Evolutionary conservation across 2,329 filamentous ascomycete genomes (phyloP).

Genomic region (Claviceps lovelessii): DNA sequence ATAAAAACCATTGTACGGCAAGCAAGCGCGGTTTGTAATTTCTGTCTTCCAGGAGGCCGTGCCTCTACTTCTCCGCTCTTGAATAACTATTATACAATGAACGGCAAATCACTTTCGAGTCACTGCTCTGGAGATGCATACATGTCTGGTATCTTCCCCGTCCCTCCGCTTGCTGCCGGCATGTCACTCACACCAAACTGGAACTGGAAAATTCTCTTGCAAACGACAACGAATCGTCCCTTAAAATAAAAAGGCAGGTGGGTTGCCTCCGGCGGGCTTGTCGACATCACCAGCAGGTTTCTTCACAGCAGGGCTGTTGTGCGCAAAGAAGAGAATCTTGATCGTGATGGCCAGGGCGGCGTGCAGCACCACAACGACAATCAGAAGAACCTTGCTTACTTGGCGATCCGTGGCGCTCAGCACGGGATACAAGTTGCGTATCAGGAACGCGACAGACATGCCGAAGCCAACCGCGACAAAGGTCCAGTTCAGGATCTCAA

Average conservation of each 20-base stretch:
- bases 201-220: not conserved
- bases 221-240: not conserved
- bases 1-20: not conserved
- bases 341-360: conserved; percentile 85
- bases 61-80: not conserved
- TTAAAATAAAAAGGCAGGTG: conserved; percentile 9
- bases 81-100: not conserved
- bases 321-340: conserved; percentile 92
- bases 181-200: not conserved
- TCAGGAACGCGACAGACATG: conserved; percentile 66
- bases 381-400: conserved; percentile 73
- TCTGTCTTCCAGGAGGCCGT: not conserved
- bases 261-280: conserved; percentile 11
- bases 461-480: conserved; percentile 82
- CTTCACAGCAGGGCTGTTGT: conserved; percentile 41
- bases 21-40: not conserved
- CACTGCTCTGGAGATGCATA: not conserved
- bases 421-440: conserved; percentile 81
- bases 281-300: conserved; percentile 20
- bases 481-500: conserved; percentile 79
- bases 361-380: conserved; percentile 74
- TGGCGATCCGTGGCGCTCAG: conserved; percentile 85
- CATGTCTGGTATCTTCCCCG: not conserved
- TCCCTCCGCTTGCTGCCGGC: not conserved
- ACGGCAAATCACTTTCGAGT: not conserved